Percentiles rank a stretch among this genome's conserved stretches.
These are phyloP conservation scores for Triangularia setosa DNA, from an alignment of 2,329 filamentous ascomycete genomes.

Conservation along the genomic window DNA sequence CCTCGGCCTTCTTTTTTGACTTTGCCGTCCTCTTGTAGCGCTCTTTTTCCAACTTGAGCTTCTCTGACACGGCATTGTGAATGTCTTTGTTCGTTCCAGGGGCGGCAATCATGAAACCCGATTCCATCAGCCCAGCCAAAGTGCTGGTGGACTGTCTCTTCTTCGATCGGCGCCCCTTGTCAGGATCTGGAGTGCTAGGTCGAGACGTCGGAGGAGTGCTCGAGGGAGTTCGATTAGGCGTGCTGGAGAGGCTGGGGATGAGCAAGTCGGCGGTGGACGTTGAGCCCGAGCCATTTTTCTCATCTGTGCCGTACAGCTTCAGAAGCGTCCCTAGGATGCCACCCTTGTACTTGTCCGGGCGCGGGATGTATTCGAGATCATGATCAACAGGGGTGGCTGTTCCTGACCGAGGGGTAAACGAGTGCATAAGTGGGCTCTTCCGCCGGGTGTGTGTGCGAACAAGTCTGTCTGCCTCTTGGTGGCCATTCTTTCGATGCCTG, in stretches of 20 bases:
- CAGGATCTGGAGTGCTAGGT: conserved; percentile 30
- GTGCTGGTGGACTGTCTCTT: conserved; percentile 45
- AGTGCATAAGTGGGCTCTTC: conserved; percentile 19
- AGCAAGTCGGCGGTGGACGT: conserved; percentile 30
- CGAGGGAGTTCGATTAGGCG: conserved; percentile 41
- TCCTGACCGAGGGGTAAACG: conserved; percentile 37
- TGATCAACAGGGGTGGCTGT: conserved; percentile 48
- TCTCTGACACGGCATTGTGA: conserved; percentile 42
- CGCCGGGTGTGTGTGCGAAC: conserved; percentile 23
- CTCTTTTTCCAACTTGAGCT: conserved; percentile 34
- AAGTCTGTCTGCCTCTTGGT: conserved; percentile 23
- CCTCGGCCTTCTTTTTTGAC: conserved; percentile 28
- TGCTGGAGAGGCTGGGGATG: conserved; percentile 40
- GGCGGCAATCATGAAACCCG: conserved; percentile 49
- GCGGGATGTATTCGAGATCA: conserved; percentile 60
- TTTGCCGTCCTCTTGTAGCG: conserved; percentile 22
- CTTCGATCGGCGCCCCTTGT: conserved; percentile 38
- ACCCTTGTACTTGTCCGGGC: conserved; percentile 64
- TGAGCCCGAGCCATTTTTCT: conserved; percentile 28
- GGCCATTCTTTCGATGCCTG: conserved; percentile 16
- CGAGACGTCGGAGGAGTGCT: conserved; percentile 39
- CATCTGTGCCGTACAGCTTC: conserved; percentile 59
- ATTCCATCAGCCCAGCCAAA: conserved; percentile 50
- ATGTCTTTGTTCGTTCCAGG: conserved; percentile 42
- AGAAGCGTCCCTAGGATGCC: conserved; percentile 71